Evolutionary conservation across 768 basidiomycete species (phyloP), one percentile per base, ranked within the genome.

Genomic region (Artomyces pyxidatus): DNA sequence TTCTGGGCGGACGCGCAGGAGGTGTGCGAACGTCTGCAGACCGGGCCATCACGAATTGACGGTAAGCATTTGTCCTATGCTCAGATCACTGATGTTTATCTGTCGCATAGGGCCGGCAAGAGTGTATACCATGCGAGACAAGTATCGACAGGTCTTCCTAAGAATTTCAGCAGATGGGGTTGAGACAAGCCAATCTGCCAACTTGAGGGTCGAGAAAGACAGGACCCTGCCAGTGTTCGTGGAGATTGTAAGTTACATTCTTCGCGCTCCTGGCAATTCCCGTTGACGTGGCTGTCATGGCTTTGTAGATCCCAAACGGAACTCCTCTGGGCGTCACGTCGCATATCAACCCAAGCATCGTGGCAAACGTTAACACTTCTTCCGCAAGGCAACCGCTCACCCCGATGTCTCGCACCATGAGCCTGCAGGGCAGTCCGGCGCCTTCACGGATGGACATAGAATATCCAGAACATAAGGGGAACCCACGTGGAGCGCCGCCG

Each of bases 1-100:
- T 83, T 73, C 57, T 88, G 85, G 85, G 85, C 78, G 6, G 78
- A 85, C 59, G 83, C 85, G 2, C 71, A 72, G 53, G 78, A 84
- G 29, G 67, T 88, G 68, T 72, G 74, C 40, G 65, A 74, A 11
- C 69, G 71, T 50, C 69, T 88, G 21, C 85, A 88, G 61, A 56
- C 61, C 0, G 71, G 80, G 22, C 78, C 84, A 10, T 76, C 80
- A 10, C 71, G 83, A 51, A 80, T 88, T 45, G 85, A 88, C 61
- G 85, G 85, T 83, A 47, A 40, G 14, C 6, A 2, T 30, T 17
- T 23, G n/a, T 9, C 25, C 3, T 14, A 17, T 2, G 11, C 25
- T 37, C 6, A 28, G 25, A 43, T 28, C n/a, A 19, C n/a, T 14
- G 21, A 52, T 37, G 4, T 38, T 3, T 23, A 3, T 6, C 23